Evolutionary conservation across 192 early-diverging fungal species (phyloP).

Genomic region (Linnemannia hyalina): DNA sequence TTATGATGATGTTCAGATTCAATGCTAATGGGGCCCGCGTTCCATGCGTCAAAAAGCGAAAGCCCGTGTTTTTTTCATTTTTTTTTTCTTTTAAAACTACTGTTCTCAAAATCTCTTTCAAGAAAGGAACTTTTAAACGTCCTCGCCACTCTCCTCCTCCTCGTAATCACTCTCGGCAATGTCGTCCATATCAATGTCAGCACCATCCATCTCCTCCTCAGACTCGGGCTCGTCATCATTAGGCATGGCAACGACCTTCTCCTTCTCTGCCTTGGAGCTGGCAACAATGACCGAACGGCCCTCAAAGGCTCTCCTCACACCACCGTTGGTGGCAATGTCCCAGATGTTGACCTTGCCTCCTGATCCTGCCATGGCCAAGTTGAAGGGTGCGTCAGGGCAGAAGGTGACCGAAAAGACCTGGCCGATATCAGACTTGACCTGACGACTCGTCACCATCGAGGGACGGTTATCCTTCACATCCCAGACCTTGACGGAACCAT

Average conservation of each 20-base stretch:
- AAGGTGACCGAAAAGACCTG: constrained; percentile 90
- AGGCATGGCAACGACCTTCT: constrained; percentile 45
- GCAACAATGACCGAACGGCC: constrained; percentile 55
- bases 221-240: constrained; percentile 53
- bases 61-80: background rate
- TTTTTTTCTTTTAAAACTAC: background rate
- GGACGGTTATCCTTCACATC: constrained; percentile 81
- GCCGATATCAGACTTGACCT: constrained; percentile 57
- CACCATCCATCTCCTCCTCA: constrained; percentile 57
- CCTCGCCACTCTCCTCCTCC: constrained; percentile 57
- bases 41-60: background rate
- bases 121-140: constrained; percentile 24
- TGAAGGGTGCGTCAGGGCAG: constrained; percentile 93
- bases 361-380: constrained; percentile 89
- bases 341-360: constrained; percentile 92
- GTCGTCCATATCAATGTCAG: constrained; percentile 54
- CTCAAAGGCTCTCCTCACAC: constrained; percentile 78
- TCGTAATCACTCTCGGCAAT: constrained; percentile 50
- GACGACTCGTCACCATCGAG: constrained; percentile 85
- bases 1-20: constrained; percentile 7
- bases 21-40: background rate
- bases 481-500: constrained; percentile 96
- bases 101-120: background rate
- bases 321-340: constrained; percentile 92
- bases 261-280: constrained; percentile 35